phyloP scores from a whole-genome alignment of 805 yeast species.

The Nakazawaea populi region DNA sequence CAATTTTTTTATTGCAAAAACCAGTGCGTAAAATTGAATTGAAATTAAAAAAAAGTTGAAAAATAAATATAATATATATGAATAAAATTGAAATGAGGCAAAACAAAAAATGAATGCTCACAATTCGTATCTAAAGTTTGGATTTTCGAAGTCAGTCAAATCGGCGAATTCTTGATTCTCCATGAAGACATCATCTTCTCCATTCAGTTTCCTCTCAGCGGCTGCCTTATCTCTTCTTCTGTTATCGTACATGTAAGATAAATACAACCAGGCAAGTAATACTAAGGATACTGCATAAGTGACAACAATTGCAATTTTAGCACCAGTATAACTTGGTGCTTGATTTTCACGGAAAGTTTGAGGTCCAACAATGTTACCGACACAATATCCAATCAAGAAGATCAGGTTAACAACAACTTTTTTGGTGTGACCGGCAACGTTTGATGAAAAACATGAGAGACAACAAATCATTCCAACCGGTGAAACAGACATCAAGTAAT shows the following conservation, averaged over 20 bases:
- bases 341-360: slow-evolving; percentile 48
- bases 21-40: too few relatives aligned
- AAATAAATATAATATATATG: neutral
- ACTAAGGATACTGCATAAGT: slow-evolving; percentile 35
- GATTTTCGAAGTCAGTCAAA: slow-evolving; percentile 1
- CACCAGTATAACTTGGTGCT: slow-evolving; percentile 51
- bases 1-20: too few relatives aligned
- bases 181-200: neutral
- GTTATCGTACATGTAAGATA: slow-evolving; percentile 22
- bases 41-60: neutral
- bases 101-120: neutral
- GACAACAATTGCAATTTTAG: slow-evolving; percentile 48
- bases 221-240: neutral
- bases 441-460: slow-evolving; percentile 50
- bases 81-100: neutral
- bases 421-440: slow-evolving; percentile 59
- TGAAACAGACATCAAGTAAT: slow-evolving; percentile 20
- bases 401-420: slow-evolving; percentile 46
- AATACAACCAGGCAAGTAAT: slow-evolving; percentile 34
- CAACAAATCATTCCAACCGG: slow-evolving; percentile 18
- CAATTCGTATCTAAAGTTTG: neutral
- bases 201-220: slow-evolving; percentile 19
- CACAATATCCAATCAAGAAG: slow-evolving; percentile 51
- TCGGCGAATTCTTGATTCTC: neutral
- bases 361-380: slow-evolving; percentile 56